Evolutionary conservation across 2,329 filamentous ascomycete species (phyloP).

Genomic region (Ceratocystis diversiconidia): DNA sequence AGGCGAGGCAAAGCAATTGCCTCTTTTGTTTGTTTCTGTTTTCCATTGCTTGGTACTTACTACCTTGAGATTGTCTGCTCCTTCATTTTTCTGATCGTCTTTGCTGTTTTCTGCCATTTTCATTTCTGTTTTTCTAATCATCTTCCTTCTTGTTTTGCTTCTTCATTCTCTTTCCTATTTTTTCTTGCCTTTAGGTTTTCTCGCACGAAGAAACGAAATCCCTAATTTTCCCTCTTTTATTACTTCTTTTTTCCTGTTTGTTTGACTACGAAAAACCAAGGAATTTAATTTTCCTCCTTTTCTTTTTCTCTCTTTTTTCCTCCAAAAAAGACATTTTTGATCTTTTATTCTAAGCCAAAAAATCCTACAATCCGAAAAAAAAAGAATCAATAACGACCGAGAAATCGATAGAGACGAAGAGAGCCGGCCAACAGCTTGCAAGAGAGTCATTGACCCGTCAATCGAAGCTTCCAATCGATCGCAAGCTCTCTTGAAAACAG

Average conservation of each 20-base stretch:
- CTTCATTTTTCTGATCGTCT: constrained; percentile 5
- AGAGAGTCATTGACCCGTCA: neutral
- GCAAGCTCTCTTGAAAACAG: neutral
- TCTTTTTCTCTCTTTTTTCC: neutral
- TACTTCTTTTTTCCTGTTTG: constrained; percentile 1
- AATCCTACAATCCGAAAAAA: neutral
- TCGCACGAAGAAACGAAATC: too few relatives aligned
- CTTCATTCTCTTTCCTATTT: neutral
- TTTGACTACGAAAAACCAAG: neutral
- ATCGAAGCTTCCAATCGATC: neutral
- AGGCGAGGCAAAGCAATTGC: too few relatives aligned
- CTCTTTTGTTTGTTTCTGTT: neutral
- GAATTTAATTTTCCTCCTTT: neutral
- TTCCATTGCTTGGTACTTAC: neutral
- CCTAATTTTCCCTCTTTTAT: neutral
- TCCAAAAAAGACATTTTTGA: neutral
- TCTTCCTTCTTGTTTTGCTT: neutral
- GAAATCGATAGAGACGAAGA: neutral
- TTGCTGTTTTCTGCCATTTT: neutral
- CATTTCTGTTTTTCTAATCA: neutral
- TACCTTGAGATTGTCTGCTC: neutral
- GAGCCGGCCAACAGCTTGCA: neutral
- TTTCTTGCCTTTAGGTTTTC: neutral
- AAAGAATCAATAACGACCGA: neutral
- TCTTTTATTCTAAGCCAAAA: constrained; percentile 2